These are phyloP conservation scores for Ambrosia hybrid DNA, from an alignment of 140 eudicot genomes.

Conservation along the genomic window DNA sequence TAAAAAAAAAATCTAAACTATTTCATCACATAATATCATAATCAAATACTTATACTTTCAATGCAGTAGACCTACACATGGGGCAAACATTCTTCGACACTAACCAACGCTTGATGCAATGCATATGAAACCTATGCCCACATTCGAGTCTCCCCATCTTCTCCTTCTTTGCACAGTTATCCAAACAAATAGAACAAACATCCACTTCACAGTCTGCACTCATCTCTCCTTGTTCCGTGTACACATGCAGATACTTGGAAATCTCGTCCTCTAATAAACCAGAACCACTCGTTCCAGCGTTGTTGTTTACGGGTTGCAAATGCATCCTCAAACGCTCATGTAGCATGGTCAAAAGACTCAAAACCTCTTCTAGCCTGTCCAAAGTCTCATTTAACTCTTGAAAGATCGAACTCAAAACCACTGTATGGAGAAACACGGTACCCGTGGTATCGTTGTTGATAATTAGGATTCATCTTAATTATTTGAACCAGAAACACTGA, in stretches of 20 bases:
- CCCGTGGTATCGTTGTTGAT: too few species aligned
- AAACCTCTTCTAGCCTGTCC: background rate
- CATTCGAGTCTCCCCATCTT: background rate
- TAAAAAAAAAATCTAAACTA: background rate
- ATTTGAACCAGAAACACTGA: too few species aligned
- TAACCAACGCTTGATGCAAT: background rate
- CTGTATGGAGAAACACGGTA: too few species aligned
- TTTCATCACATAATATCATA: too few species aligned
- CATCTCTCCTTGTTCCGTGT: background rate
- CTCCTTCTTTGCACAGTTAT: background rate
- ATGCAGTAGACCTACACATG: constrained; percentile 1
- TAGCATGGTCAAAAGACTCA: too few species aligned
- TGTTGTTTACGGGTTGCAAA: too few species aligned
- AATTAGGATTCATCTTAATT: too few species aligned
- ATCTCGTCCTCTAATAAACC: background rate
- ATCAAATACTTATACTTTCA: background rate
- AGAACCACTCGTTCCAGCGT: background rate
- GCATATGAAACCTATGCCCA: background rate
- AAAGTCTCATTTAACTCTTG: too few species aligned
- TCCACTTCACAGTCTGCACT: background rate
- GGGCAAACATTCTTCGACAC: constrained; percentile 9
- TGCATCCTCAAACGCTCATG: too few species aligned
- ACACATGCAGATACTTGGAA: background rate
- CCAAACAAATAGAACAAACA: background rate
- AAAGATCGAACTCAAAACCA: background rate